Base-by-base conservation (phyloP, 2,329 filamentous ascomycete genomes). In the Trichoderma semiorbis region DNA sequence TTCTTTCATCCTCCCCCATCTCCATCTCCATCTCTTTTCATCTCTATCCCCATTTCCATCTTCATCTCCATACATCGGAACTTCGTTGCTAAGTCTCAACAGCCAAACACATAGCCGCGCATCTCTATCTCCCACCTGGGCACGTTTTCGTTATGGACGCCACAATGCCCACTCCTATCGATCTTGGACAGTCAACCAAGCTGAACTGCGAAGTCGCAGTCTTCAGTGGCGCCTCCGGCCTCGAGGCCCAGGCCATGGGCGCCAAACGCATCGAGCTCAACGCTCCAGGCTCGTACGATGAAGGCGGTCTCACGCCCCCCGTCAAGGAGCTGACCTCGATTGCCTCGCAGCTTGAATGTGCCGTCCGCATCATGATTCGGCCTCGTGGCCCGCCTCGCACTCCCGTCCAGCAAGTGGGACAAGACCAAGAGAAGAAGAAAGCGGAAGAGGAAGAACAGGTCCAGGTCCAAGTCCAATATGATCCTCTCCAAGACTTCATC, bases 301-400 rank as follows among this genome's bases (percentile, higher is more conserved):
- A 75, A 1, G 88, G 87, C 60, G 88, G 88, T 8, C 81, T 86
- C 18, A 89, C 88, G 1, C 88, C 88, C 3, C 75, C 81, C 0
- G 30, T 83, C 3, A 74, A 78, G 10, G 83, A 86, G 21, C 79
- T 87, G 55, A 57, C 73, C 2, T 69, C 71, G 2, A 76, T 84
- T 30, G 74, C 74, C 24, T 39, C 70, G 39, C 70, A 74, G 70
- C 72, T 80, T 30, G 66, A 78, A 12, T 78, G 84, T 30, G 83
- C 86, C 0, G 75, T 88, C 47, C 85, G 86, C 53, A 76, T 89
- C 76, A 88, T 88, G 85, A 86, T 90, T 73, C 85, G 88, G 10
- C 86, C 87, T 6, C 84, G 81, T 73, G 65, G 74, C 67, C 72
- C 75, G 21, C 75, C 74, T 32, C 68, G 21, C 18, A 5, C 26